phyloP scores from a whole-genome alignment of 2,329 filamentous ascomycete species.

The Lecanicillium sp. region DNA sequence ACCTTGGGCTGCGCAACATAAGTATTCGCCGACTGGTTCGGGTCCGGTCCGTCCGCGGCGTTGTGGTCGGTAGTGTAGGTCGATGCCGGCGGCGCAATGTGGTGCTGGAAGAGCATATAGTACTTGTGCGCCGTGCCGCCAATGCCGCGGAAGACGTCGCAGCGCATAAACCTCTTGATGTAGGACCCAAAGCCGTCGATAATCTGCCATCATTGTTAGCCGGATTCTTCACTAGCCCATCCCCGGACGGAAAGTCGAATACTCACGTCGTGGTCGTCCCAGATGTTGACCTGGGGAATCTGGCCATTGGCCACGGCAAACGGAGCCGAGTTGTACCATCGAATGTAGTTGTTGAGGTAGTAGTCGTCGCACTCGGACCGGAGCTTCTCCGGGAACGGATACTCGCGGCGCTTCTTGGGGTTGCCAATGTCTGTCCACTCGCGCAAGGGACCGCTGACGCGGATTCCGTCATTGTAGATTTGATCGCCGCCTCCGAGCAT shows the following conservation, averaged over 20 bases:
- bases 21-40: slow-evolving; percentile 63
- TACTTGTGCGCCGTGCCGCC: slow-evolving; percentile 95
- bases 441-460: slow-evolving; percentile 74
- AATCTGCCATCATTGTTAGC: slow-evolving; percentile 50
- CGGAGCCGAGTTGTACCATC: slow-evolving; percentile 74
- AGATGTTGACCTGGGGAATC: slow-evolving; percentile 94
- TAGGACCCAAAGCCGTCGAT: slow-evolving; percentile 94
- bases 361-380: slow-evolving; percentile 81
- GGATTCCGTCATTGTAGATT: slow-evolving; percentile 91
- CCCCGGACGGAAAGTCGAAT: slow-evolving; percentile 11
- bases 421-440: slow-evolving; percentile 80
- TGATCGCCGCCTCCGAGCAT: slow-evolving; percentile 94
- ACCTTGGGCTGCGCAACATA: slow-evolving; percentile 53
- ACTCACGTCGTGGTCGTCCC: slow-evolving; percentile 86
- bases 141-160: slow-evolving; percentile 83
- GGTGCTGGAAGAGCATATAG: slow-evolving; percentile 96
- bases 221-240: slow-evolving; percentile 28
- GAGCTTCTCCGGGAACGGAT: slow-evolving; percentile 70
- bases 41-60: slow-evolving; percentile 49
- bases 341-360: slow-evolving; percentile 84
- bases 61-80: slow-evolving; percentile 68
- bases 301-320: slow-evolving; percentile 83
- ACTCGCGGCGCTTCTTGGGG: slow-evolving; percentile 71
- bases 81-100: slow-evolving; percentile 73
- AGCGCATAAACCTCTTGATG: slow-evolving; percentile 86